A percentile compares a stretch with the other conserved stretches of the same genome.
Conservation (phyloP, 2,329 filamentous ascomycete genomes). For the Exophiala alcalophila region DNA sequence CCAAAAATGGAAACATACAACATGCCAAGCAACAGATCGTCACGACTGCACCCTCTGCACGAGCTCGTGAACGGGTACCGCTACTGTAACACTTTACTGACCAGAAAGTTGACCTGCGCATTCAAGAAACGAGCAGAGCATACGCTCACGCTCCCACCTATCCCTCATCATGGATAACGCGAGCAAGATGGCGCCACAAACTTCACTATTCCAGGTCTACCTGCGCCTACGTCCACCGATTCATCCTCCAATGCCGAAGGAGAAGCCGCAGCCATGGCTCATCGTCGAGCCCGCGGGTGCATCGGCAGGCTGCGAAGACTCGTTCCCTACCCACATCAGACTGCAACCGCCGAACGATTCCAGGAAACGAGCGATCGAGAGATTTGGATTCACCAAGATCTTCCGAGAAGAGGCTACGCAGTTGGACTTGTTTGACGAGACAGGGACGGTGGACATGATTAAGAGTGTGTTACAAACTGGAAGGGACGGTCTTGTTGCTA, state of each 20-base stretch:
- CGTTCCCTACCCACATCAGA: slow-evolving; percentile 63
- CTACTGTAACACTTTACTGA: slow-evolving; percentile 1
- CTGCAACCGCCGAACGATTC: slow-evolving; percentile 77
- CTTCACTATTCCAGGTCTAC: slow-evolving; percentile 82
- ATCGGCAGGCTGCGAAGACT: slow-evolving; percentile 36
- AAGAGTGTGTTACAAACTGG: slow-evolving; percentile 81
- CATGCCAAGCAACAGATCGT: too few species aligned
- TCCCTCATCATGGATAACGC: slow-evolving; percentile 24
- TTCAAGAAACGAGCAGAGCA: not conserved
- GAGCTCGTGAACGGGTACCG: too few species aligned
- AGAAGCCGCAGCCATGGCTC: slow-evolving; percentile 66
- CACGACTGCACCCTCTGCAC: too few species aligned
- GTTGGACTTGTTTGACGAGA: slow-evolving; percentile 79
- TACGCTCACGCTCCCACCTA: not conserved
- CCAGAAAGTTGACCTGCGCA: slow-evolving; percentile 5
- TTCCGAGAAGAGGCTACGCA: slow-evolving; percentile 85
- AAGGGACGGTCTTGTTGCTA: slow-evolving; percentile 85
- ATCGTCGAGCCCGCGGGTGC: slow-evolving; percentile 62
- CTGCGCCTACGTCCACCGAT: slow-evolving; percentile 73
- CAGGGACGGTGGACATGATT: slow-evolving; percentile 54
- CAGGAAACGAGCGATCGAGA: slow-evolving; percentile 82
- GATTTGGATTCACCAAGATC: slow-evolving; percentile 89
- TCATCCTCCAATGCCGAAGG: slow-evolving; percentile 40
- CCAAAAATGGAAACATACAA: too few species aligned
- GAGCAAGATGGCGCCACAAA: slow-evolving; percentile 26